These are phyloP conservation scores for Aechmea fasciata DNA, from an alignment of 176 grass and related monocot genomes.

Conservation along the genomic window DNA sequence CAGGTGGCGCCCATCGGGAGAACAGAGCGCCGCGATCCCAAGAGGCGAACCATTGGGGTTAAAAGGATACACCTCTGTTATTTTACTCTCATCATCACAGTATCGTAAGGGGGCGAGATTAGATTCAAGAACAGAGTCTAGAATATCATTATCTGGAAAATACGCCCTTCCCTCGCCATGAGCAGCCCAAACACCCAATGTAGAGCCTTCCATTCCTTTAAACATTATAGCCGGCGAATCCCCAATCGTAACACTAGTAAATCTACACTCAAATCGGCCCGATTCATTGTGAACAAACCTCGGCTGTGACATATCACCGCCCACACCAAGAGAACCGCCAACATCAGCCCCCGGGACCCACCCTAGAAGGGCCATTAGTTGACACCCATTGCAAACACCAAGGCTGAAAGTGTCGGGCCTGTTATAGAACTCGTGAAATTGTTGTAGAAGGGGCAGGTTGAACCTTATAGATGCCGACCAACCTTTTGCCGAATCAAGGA, in stretches of 20 bases:
- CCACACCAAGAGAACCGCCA: constrained; percentile 43
- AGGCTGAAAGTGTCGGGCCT: constrained; percentile 79
- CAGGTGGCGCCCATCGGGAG: constrained; percentile 79
- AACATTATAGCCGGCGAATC: constrained; percentile 79
- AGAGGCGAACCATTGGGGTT: constrained; percentile 91
- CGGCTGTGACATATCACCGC: constrained; percentile 68
- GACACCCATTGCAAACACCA: constrained; percentile 91
- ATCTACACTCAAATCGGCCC: constrained; percentile 68
- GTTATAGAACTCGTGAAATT: constrained; percentile 79
- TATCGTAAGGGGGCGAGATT: constrained; percentile 67
- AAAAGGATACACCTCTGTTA: constrained; percentile 75
- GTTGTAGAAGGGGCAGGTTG: constrained; percentile 61
- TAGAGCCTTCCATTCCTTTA: constrained; percentile 84
- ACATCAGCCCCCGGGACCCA: constrained; percentile 72
- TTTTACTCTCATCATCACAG: constrained; percentile 56
- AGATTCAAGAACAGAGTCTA: constrained; percentile 42
- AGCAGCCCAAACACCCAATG: constrained; percentile 71
- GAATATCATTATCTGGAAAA: constrained; percentile 54
- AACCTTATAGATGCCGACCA: constrained; percentile 92
- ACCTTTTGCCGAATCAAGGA: constrained; percentile 80
- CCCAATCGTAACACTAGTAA: constrained; percentile 59
- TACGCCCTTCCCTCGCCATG: constrained; percentile 78
- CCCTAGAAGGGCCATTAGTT: constrained; percentile 94
- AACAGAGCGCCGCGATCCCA: constrained; percentile 75
- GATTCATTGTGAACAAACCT: constrained; percentile 97